Evolutionary conservation across 805 yeast species (phyloP).

Genomic region (Phaffomyces thermotolerans): DNA sequence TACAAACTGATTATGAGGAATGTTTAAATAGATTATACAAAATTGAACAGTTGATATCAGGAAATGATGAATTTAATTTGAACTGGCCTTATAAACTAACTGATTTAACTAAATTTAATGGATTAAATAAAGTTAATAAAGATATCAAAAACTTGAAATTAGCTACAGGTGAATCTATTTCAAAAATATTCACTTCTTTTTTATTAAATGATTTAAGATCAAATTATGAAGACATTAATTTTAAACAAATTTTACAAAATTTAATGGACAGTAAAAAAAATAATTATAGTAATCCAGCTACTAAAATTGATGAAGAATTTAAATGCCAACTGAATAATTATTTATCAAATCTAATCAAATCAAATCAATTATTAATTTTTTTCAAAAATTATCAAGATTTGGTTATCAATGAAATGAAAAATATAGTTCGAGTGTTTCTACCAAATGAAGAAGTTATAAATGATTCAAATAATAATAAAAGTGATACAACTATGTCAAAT

Average conservation of each 20-base stretch:
- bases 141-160: slow-evolving; percentile 47
- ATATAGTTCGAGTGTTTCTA: slow-evolving; percentile 55
- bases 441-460: slow-evolving; percentile 40
- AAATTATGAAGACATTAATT: slow-evolving; percentile 46
- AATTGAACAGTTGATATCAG: slow-evolving; percentile 52
- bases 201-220: slow-evolving; percentile 54
- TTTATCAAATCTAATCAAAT: slow-evolving; percentile 50
- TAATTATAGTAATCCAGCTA: slow-evolving; percentile 22
- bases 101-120: slow-evolving; percentile 26
- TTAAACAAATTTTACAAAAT: slow-evolving; percentile 44
- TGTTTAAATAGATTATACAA: slow-evolving; percentile 54
- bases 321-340: slow-evolving; percentile 38
- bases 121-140: slow-evolving; percentile 35
- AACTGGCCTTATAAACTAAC: slow-evolving; percentile 36
- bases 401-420: slow-evolving; percentile 64
- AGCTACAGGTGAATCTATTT: slow-evolving; percentile 66
- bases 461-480: slow-evolving; percentile 6
- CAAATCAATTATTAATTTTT: slow-evolving; percentile 56
- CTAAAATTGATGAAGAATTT: slow-evolving; percentile 31
- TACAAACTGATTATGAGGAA: slow-evolving; percentile 38
- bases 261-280: slow-evolving; percentile 11
- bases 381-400: slow-evolving; percentile 59
- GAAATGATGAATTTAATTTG: slow-evolving; percentile 29
- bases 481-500: slow-evolving; percentile 7
- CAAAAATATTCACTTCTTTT: slow-evolving; percentile 45